Evolutionary conservation across 495 filamentous ascomycete species (phyloP), one percentile per base, ranked within the genome.

Genomic region (Apiosordaria backusii): DNA sequence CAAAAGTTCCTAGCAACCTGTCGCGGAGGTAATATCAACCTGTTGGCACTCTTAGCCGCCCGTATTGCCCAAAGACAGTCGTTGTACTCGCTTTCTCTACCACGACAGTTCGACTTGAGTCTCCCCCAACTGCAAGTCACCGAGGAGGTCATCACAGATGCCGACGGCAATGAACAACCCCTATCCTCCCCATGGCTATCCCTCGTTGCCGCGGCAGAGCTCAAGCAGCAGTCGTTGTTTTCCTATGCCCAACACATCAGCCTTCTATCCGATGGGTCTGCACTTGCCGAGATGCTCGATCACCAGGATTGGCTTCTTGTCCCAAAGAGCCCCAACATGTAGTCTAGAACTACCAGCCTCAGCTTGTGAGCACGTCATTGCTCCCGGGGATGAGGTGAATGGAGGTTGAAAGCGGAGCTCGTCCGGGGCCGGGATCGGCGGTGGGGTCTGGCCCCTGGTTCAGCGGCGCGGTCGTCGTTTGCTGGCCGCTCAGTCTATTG

Each of bases 1-100:
- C 76, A 77, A 50, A 70, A 70, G 4, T 77, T 79, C 1, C 68
- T 80, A 1, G 71, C 74, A 2, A 74, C 75, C 26, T 75, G 69
- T 0, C 72, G 76, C 15, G 77, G 77, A 0, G 77, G 74, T 2
- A 78, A 79, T 62, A 75, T 69, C 50, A 68, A 68, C 22, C 68
- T 80, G 6, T 66, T 71, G 22, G 65, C 69, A 1, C 67, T 74
- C 29, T 64, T 80, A 23, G 68, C 71, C 18, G 65, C 67, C n/a
- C 76, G 78, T 29, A 76, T 78, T 60, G 68, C 72, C n/a, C 66
- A 67, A 10, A 19, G 60, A 7, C 27, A 67, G 54, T 24, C 25
- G 29, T 15, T 23, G 0, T 63, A 58, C 3, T 29, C 61, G 10
- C 57, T 57, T 60, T 27, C 27, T 6, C 53, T 59, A 5, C 57